Base-by-base conservation (phyloP, 345 rosid species). In the Excoecaria cochinchinensis region DNA sequence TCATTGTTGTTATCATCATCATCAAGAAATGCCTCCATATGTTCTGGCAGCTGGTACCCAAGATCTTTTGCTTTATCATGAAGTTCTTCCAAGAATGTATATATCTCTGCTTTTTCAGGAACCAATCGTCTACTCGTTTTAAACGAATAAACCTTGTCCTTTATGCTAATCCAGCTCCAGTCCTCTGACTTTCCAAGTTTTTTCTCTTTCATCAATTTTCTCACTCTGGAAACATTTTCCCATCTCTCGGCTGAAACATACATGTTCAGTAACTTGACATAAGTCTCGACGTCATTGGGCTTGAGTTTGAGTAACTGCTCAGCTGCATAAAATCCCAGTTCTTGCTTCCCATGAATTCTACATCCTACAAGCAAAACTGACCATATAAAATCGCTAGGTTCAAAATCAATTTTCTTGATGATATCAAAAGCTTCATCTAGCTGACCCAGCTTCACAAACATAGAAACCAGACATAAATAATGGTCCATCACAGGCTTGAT, bases 141-240 rank as follows among this genome's bases (percentile, higher is more conserved):
- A 63, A 90, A 87, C 1, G 83, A 77, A 76, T 81, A 73, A 64
- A 82, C 74, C 76, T 77, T 78, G 47, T 76, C 89, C 76, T 80
- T 84, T 36, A 80, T 76, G 75, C 79, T 82, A 67, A 89, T 82
- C 90, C 87, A 83, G 83, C 93, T 88, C 89, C 87, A 85, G 67
- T 88, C 89, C 11, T 57, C 67, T 42, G 55, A 39, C 69, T 75
- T 69, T 25, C 82, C 69, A 0, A 78, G 25, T 62, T 85, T 61
- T 61, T 81, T 78, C 19, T 80, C 84, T 78, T 56, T 79, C 87
- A 86, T 81, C 62, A 82, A 10, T 70, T 69, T 74, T 76, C 72
- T 78, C 67, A 86, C 81, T 77, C 68, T 72, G 2, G 71, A 69
- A 71, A 78, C 89, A 61, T 85, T 89, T 53, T 83, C 76, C 87